Percentiles rank a stretch among this genome's conserved stretches.
Conservation (phyloP, 768 basidiomycete genomes). For the Xerocomellus chrysenteron region DNA sequence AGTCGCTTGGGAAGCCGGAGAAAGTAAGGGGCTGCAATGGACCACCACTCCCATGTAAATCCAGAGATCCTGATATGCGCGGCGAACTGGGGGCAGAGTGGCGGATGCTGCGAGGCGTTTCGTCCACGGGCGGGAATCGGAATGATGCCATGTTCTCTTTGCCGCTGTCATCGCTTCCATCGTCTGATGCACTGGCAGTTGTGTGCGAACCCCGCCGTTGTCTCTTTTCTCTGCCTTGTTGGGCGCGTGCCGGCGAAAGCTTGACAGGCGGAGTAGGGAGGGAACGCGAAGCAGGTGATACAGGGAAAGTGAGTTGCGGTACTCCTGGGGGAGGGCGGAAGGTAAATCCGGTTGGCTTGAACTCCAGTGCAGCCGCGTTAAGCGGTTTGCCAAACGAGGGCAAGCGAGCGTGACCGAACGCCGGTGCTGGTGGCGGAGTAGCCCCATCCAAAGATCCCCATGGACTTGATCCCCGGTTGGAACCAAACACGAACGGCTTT, state of each 20-base stretch:
- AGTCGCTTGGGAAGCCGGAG: constrained; percentile 52
- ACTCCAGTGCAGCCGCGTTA: constrained; percentile 77
- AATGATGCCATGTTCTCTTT: constrained; percentile 69
- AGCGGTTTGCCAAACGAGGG: constrained; percentile 64
- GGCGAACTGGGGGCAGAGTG: constrained; percentile 45
- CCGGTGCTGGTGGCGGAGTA: constrained; percentile 39
- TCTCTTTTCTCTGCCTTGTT: constrained; percentile 81
- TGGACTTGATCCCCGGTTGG: constrained; percentile 35
- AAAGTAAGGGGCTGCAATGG: constrained; percentile 56
- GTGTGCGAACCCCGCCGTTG: constrained; percentile 54
- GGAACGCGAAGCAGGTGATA: constrained; percentile 35
- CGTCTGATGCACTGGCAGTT: constrained; percentile 19
- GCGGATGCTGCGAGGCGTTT: constrained; percentile 50
- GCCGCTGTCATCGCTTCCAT: constrained; percentile 49
- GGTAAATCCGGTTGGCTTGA: constrained; percentile 74
- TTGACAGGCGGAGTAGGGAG: constrained; percentile 38
- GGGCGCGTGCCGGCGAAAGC: constrained; percentile 22
- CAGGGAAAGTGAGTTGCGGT: constrained; percentile 50
- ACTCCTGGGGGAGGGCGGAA: constrained; percentile 71
- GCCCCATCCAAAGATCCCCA: constrained; percentile 30
- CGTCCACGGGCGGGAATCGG: constrained; percentile 62
- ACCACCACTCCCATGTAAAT: constrained; percentile 19
- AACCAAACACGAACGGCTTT: constrained; percentile 81
- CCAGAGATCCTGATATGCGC: constrained; percentile 29
- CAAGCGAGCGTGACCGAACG: constrained; percentile 36